Base-by-base conservation (phyloP, 2,329 filamentous ascomycete species). In the Aspergillus intermedius region DNA sequence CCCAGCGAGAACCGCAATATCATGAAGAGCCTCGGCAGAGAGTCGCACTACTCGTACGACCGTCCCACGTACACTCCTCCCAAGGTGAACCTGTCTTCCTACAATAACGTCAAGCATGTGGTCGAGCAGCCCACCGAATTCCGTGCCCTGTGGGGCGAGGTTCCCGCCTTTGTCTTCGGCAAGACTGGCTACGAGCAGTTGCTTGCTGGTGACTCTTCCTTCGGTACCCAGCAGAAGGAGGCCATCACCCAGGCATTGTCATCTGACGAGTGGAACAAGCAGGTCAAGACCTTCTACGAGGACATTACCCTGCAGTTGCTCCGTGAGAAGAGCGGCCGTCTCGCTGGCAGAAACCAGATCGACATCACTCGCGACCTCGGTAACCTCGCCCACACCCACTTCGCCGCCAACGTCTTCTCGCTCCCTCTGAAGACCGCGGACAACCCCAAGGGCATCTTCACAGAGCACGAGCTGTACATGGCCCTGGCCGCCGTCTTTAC, bases 1-100 rank as follows among this genome's bases (percentile, higher is more conserved):
- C 88, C 88, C 0, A 72, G 74, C 0, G 87, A 91, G 62, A 93
- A 88, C 66, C 70, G 77, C 49, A 81, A 78, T 53, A 90, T 91
- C 53, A 76, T 90, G 54, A 81, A 78, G 40, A 75, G 81, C 42
- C 74, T 93, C 4, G 79, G 80, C 48, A 81, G 85, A 41, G 84
- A 77, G 41, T 72, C 85, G 25, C 73, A 83, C 23, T 94, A 91
- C 69, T 81, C 79, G 63, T 93, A 82, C 60, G 77, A 81, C 4
- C 77, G 78, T 2, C 87, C 88, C 0, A 60, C 66, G 0, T 74
- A 68, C 50, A 74, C 73, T 2, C 70, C 76, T 0, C 72, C 75
- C 1, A 71, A 74, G 1, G 70, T 84, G 21, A 74, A 81, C 50
- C 70, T 88, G 51, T 74, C 74, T 2, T 83, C 84, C 1, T 83